Evolutionary conservation across 495 filamentous ascomycete species (phyloP).

Genomic region (Penicillium bialowiezense): DNA sequence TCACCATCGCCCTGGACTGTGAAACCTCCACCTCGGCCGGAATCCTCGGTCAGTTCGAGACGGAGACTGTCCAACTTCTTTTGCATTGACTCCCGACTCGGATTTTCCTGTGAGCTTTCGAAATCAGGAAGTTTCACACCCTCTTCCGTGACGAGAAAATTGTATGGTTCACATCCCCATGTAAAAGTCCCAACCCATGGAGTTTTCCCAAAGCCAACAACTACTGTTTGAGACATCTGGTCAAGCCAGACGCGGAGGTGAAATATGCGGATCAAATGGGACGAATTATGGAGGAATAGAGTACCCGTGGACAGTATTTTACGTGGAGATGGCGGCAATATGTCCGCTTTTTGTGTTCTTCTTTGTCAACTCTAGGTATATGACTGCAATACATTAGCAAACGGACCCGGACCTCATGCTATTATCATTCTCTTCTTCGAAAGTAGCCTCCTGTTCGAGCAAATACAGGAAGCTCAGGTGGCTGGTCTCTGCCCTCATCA

Average conservation of each 20-base stretch:
- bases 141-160: conserved; percentile 9
- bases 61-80: conserved; percentile 7
- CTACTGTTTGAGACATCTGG: conserved; percentile 17
- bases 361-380: too few species aligned
- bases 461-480: conserved; percentile 22
- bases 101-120: conserved; percentile 5
- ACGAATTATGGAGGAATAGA: too few species aligned
- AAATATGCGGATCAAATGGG: too few species aligned
- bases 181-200: conserved; percentile 5
- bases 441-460: conserved; percentile 23
- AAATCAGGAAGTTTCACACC: conserved; percentile 9
- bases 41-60: conserved; percentile 7
- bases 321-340: too few species aligned
- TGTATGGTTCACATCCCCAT: conserved; percentile 14
- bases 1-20: background rate
- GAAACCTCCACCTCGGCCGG: conserved; percentile 11
- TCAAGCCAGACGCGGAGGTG: too few species aligned
- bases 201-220: background rate
- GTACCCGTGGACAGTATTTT: too few species aligned
- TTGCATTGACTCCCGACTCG: conserved; percentile 4
- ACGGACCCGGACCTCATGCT: conserved; percentile 2
- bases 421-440: conserved; percentile 19
- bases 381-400: conserved; percentile 17
- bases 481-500: conserved; percentile 27
- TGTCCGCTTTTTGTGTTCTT: too few species aligned